Evolutionary conservation across 495 filamentous ascomycete species (phyloP).

Genomic region (Xylaria telfairii): DNA sequence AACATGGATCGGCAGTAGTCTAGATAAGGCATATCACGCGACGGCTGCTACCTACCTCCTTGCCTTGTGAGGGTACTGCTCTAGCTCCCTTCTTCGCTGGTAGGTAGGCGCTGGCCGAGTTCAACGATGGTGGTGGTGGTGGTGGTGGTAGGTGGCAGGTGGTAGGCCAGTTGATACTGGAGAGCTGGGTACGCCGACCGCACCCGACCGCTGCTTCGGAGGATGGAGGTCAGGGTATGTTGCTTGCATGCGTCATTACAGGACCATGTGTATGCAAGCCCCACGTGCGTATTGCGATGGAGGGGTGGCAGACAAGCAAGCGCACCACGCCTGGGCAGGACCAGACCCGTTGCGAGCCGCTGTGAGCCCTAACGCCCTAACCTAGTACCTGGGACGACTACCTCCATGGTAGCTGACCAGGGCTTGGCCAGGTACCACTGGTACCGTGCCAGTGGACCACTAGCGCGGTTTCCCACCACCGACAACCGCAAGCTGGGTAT

Average conservation of each 20-base stretch:
- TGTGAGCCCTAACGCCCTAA: slow-evolving; percentile 4
- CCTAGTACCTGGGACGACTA: slow-evolving; percentile 7
- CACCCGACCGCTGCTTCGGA: slow-evolving; percentile 17
- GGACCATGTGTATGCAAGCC: slow-evolving; percentile 18
- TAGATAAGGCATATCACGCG: slow-evolving; percentile 16
- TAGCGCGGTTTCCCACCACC: background rate
- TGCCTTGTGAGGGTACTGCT: too few relatives aligned
- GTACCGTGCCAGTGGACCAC: background rate
- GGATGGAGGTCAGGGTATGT: slow-evolving; percentile 8
- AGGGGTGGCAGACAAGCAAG: background rate
- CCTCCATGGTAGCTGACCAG: background rate
- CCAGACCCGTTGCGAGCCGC: background rate
- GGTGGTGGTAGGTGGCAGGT: background rate
- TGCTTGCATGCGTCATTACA: slow-evolving; percentile 24
- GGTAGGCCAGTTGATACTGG: background rate
- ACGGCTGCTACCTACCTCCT: too few relatives aligned
- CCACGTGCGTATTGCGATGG: slow-evolving; percentile 19
- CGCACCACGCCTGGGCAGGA: background rate
- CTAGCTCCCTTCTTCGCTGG: background rate
- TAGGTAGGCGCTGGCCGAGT: background rate
- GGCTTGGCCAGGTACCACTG: background rate
- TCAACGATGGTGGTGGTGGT: too few relatives aligned
- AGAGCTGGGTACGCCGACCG: slow-evolving; percentile 5
- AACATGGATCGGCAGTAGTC: background rate
- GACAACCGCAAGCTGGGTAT: background rate